Evolutionary conservation across 1,284 basidiomycete genomes (phyloP).

Genomic region (Cryptococcus hybrid): DNA sequence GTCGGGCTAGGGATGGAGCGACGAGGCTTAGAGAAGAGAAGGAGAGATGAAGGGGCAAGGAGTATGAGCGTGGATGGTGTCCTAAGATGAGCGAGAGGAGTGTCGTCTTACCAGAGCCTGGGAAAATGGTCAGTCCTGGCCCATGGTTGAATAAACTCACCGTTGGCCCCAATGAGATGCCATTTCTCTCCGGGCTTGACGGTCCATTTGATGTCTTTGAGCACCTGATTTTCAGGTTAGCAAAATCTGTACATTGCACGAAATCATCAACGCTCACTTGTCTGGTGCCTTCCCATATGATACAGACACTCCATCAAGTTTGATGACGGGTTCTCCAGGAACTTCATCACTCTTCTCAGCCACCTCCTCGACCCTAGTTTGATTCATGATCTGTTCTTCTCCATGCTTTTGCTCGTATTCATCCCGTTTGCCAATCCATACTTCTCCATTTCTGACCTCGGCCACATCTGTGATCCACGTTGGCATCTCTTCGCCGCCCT

Average conservation of each 20-base stretch:
- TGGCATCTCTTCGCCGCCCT: slow-evolving; percentile 71
- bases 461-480: slow-evolving; percentile 74
- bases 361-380: slow-evolving; percentile 56
- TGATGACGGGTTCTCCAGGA: slow-evolving; percentile 55
- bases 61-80: slow-evolving; percentile 91
- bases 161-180: slow-evolving; percentile 85
- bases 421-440: slow-evolving; percentile 55
- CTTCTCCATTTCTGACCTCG: slow-evolving; percentile 56
- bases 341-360: slow-evolving; percentile 35
- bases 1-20: slow-evolving; percentile 59
- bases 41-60: slow-evolving; percentile 57
- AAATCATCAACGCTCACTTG: slow-evolving; percentile 14
- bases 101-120: slow-evolving; percentile 87
- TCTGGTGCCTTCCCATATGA: slow-evolving; percentile 64
- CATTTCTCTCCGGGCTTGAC: slow-evolving; percentile 76
- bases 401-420: slow-evolving; percentile 43
- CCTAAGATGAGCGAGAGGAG: slow-evolving; percentile 88
- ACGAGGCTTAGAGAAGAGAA: slow-evolving; percentile 70
- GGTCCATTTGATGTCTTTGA: slow-evolving; percentile 74
- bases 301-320: slow-evolving; percentile 67
- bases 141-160: slow-evolving; percentile 47
- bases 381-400: not conserved
- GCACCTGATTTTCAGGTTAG: slow-evolving; percentile 55
- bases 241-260: not conserved
- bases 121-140: slow-evolving; percentile 46